Base-by-base conservation (phyloP, 495 filamentous ascomycete species). In the Neurospora terricola region DNA sequence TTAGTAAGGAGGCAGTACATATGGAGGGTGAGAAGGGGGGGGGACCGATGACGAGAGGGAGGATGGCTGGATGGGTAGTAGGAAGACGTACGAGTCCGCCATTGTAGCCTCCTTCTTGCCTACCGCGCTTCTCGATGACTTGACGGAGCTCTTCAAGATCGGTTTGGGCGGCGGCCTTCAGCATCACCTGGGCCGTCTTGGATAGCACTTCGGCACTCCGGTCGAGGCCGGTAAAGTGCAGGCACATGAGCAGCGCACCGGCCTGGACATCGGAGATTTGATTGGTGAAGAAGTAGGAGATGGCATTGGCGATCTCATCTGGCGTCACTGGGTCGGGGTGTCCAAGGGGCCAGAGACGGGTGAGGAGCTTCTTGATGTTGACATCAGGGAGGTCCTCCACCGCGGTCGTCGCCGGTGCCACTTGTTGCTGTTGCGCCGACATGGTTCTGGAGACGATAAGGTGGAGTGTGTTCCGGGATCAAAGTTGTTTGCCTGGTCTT, bases 251-350 rank as follows among this genome's bases (percentile, higher is more conserved):
- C 16, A 99, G 86, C 37, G 93, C 90, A 7, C 91, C 91, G 5
- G 91, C 91, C 76, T 98, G 96, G 8, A 94, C 91, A 36, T 91
- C 88, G 1, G 91, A 94, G 3, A 98, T 84, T 54, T 88, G 86
- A 82, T 97, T 89, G 36, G 92, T 93, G 78, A 98, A 98, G 78
- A 97, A 95, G 75, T 92, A 85, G 4, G 93, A 90, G 75, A 99
- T 90, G 18, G 96, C 94, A 9, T 90, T 83, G 72, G 94, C 94
- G 77, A 99, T 95, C 74, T 97, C 92, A 42, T 90, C 86, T 23
- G 94, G 90, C 23, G 88, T 88, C 14, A 94, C 90, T 0, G 88
- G 85, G 39, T 87, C 84, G 38, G 73, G 72, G 38, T 75, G 76
- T 38, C 77, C 80, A 2, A 80, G 23, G 70, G 92, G 90, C 88